Base-by-base conservation (phyloP, 2,329 filamentous ascomycete genomes). In the Sporothrix sp. region DNA sequence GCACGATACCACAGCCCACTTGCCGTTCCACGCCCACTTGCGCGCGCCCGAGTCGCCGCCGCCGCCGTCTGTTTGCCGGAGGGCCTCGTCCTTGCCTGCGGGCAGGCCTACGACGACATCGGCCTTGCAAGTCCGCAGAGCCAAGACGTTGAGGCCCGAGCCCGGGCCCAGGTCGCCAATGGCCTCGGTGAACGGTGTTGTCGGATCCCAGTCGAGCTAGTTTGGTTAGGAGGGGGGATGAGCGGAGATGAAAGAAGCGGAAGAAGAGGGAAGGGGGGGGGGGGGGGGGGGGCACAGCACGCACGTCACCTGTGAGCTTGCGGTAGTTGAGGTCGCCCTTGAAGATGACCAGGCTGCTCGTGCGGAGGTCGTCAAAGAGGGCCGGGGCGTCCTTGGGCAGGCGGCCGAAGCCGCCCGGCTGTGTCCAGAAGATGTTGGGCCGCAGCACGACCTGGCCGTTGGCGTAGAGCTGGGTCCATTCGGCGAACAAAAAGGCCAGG, bases 301-400 rank as follows among this genome's bases (percentile, higher is more conserved):
- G 71, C 70, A 91, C 88, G 73, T 98, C 93, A 44, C 81, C 85
- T 27, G 85, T 89, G 58, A 98, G 67, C 67, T 98, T 98, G 54
- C 93, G 76, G 67, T 97, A 98, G 70, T 98, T 98, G 59, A 98
- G 66, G 64, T 98, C 93, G 3, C 93, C 93, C 73, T 98, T 98
- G 74, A 97, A 97, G 51, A 98, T 81, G 11, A 95, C 87, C 16
- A 98, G 73, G 65, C 95, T 87, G 57, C 85, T 87, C 54, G 80
- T 70, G 71, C 89, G 84, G 51, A 98, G 68, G 62, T 97, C 91
- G 7, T 86, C 76, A 48, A 80, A 76, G 11, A 98, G 69, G 25
- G 77, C 74, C 3, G 79, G 76, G 1, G 81, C 86, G 21, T 79
- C 73, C 13, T 72, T 66, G 0, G 90, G 89, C 53, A 98, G 67